Evolutionary conservation across 345 rosid species (phyloP), one percentile per base, ranked within the genome.

Genomic region (Gossypium ekmanianum): DNA sequence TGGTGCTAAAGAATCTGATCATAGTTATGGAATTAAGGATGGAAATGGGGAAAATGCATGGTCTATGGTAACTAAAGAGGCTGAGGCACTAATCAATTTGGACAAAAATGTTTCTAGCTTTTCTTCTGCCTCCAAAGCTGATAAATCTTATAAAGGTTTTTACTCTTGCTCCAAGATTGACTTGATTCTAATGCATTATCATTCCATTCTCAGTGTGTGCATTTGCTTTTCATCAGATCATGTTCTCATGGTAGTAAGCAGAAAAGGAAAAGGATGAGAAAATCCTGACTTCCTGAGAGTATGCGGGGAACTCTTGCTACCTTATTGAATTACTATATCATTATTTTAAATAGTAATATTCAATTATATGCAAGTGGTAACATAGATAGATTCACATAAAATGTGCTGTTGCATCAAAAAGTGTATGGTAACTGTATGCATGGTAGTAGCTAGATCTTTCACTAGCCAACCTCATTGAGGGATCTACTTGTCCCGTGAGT

Each of bases 91-190:
- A 7, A 67, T 51, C 41, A 64, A 39, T 65, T 61, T 77, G 56
- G 75, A 82, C 65, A 78, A 81, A 80, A 78, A 72, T 63, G 64
- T 73, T 75, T 26, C 68, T 2, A 48, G 65, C 57, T 74, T 74
- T 4, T 57, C 83, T 47, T 71, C 83, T 13, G 48, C 26, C 61
- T 55, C 75, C 52, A 74, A 82, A 72, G 72, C 72, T 71, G 76
- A 76, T 41, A 81, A 78, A 77, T 80, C 39, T 73, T 64, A 66
- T 76, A 75, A 72, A 87, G 90, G 89, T 87, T 55, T 62, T 68
- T 26, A 34, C n/a, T 73, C 54, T 76, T 70, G 29, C 44, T 12
- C 17, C 58, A 44, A 51, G 51, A 41, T 4, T 44, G 48, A 16
- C 47, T 70, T 45, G 24, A 61, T 73, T 18, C 4, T 52, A 51